Evolutionary conservation across 768 basidiomycete genomes (phyloP).

Genomic region (Trametes cubensis): DNA sequence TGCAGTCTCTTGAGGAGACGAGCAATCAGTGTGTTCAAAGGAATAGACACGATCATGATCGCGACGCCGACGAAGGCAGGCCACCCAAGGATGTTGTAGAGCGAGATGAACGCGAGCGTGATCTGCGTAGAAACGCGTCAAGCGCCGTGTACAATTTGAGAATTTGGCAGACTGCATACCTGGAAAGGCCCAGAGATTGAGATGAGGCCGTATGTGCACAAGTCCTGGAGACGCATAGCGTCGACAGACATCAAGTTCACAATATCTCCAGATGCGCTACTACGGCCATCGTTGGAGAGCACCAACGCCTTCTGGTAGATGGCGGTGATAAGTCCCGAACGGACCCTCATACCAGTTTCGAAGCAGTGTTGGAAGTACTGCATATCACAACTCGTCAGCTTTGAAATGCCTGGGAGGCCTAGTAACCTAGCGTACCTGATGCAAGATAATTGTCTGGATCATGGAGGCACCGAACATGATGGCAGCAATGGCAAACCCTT

Average conservation of each 20-base stretch:
- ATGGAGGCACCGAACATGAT: conserved; percentile 83
- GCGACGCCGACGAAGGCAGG: conserved; percentile 87
- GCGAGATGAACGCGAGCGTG: conserved; percentile 82
- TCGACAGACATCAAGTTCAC: conserved; percentile 95
- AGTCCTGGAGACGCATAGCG: conserved; percentile 74
- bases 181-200: conserved; percentile 85
- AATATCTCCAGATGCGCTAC: conserved; percentile 85
- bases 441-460: conserved; percentile 76
- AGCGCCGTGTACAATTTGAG: neutral
- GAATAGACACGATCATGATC: conserved; percentile 84
- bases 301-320: conserved; percentile 88
- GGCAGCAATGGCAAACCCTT: conserved; percentile 77
- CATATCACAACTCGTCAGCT: neutral
- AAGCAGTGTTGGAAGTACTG: conserved; percentile 87
- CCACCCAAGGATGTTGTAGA: conserved; percentile 92
- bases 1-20: conserved; percentile 74
- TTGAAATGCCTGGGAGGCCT: neutral
- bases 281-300: conserved; percentile 83
- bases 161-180: conserved; percentile 40
- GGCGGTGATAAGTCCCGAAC: conserved; percentile 81
- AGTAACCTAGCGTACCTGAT: conserved; percentile 56
- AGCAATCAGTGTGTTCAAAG: conserved; percentile 75
- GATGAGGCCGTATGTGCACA: conserved; percentile 84
- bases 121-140: conserved; percentile 49
- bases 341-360: conserved; percentile 91